Percentiles rank a stretch among this genome's conserved stretches.
Evolutionary conservation across 306 rosid species (phyloP).

Genomic region (Biancaea sappan): DNA sequence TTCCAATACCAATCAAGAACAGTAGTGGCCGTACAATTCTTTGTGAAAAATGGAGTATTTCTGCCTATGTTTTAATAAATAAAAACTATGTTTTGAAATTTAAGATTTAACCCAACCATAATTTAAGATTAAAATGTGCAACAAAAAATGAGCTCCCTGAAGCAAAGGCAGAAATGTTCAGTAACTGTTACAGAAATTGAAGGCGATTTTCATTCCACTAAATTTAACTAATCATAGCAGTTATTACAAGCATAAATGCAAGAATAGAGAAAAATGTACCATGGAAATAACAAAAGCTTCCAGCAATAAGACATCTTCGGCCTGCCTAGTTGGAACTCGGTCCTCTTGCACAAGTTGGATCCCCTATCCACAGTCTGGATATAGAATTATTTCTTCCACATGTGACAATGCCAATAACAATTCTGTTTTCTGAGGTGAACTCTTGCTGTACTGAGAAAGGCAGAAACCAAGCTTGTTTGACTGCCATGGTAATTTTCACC

Average conservation of each 20-base stretch:
- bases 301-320: conserved; percentile 31
- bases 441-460: conserved; percentile 22
- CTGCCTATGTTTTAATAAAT: too few relatives aligned
- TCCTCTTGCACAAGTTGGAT: not conserved
- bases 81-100: too few relatives aligned
- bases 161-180: not conserved
- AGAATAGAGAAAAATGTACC: conserved; percentile 34
- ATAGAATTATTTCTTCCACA: too few relatives aligned
- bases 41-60: too few relatives aligned
- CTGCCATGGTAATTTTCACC: conserved; percentile 24
- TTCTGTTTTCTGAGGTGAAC: conserved; percentile 31
- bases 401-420: conserved; percentile 6
- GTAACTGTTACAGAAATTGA: not conserved
- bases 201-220: conserved; percentile 1
- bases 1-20: not conserved
- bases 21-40: not conserved
- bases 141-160: too few relatives aligned
- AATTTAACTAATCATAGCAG: not conserved
- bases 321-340: conserved; percentile 26
- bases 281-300: conserved; percentile 32
- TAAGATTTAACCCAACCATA: too few relatives aligned
- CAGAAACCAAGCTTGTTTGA: not conserved
- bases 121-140: too few relatives aligned
- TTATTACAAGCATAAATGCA: conserved; percentile 23
- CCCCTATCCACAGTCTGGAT: not conserved